Evolutionary conservation across 2,329 filamentous ascomycete genomes (phyloP), one percentile per base, ranked within the genome.

Genomic region (Herpotrichia juniperi): DNA sequence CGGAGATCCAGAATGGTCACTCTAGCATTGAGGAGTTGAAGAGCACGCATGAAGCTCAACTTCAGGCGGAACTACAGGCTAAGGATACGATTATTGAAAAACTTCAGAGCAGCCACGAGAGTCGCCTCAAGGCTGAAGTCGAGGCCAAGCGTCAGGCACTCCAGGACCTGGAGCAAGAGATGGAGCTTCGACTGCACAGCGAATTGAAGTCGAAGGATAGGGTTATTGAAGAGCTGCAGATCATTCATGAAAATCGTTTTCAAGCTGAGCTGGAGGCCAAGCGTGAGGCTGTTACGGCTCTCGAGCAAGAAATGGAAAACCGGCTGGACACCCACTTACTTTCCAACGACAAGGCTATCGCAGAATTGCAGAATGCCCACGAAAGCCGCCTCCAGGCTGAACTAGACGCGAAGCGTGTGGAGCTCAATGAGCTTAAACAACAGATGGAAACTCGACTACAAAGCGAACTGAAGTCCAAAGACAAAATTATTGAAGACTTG

Each of bases 71-170:
- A 31, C 48, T 72, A 3, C 59, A 63, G 9, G 52, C 53, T 7
- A 73, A 68, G 35, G 63, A 71, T 2, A 60, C 56, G 24, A 59
- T 59, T 28, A 66, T 71, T 25, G 46, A 63, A 5, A 66, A 70
- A 17, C 57, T 68, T 1, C 56, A 52, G 10, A 57, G 50, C 7
- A 63, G 55, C 8, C 60, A 60, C 24, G 65, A 66, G 12, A 56
- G 56, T 22, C 46, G 56, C 17, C 54, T 69, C 40, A 56, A 56
- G 26, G 59, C 57, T 1, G 62, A 70, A 44, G 7, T 24, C 3
- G 4, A 25, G n/a, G 3, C 6, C 19, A 40, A 21, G 37, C 4
- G 25, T 6, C 19, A 40, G 19, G 37, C 37, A 3, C 22, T 40
- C 19, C 7, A 40, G 6, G 37, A 25, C 14, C 21, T 40, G 12